phyloP scores from a whole-genome alignment of 2,329 filamentous ascomycete genomes.

The Epicoccum nigrum region DNA sequence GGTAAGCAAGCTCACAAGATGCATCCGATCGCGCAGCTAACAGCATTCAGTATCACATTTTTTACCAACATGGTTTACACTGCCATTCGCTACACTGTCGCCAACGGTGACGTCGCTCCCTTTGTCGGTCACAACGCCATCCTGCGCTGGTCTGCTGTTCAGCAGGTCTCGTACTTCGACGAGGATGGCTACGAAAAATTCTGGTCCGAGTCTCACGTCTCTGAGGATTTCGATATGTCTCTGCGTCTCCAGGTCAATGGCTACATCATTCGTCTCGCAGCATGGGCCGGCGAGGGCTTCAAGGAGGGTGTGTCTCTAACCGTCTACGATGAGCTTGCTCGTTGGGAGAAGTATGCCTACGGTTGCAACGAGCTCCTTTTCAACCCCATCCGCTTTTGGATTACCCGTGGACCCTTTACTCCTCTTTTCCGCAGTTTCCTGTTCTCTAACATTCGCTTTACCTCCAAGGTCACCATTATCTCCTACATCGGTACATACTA shows the following conservation, averaged over 20 bases:
- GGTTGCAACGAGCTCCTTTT: conserved; percentile 74
- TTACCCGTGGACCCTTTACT: conserved; percentile 66
- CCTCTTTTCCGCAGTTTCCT: conserved; percentile 66
- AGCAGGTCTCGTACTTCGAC: conserved; percentile 60
- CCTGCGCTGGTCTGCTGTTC: conserved; percentile 70
- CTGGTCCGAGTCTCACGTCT: conserved; percentile 76
- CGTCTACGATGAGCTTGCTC: conserved; percentile 72
- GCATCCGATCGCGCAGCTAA: background rate
- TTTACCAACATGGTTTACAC: conserved; percentile 79
- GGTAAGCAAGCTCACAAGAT: conserved; percentile 6
- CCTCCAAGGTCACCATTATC: conserved; percentile 72
- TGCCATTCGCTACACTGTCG: conserved; percentile 70
- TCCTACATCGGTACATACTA: conserved; percentile 73
- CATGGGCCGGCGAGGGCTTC: conserved; percentile 71
- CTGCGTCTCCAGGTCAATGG: conserved; percentile 71
- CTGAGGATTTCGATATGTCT: conserved; percentile 77
- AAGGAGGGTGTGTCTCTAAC: conserved; percentile 74
- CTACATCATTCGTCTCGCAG: conserved; percentile 70
- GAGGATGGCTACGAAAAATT: conserved; percentile 68
- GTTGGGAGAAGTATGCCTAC: conserved; percentile 62
- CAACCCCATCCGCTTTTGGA: conserved; percentile 67
- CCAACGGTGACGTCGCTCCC: conserved; percentile 71
- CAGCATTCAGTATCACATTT: conserved; percentile 63
- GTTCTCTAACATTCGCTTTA: conserved; percentile 64
- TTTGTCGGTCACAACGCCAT: conserved; percentile 80